Evolutionary conservation across 1,284 basidiomycete species (phyloP).

Genomic region (Cronartium ribicola): DNA sequence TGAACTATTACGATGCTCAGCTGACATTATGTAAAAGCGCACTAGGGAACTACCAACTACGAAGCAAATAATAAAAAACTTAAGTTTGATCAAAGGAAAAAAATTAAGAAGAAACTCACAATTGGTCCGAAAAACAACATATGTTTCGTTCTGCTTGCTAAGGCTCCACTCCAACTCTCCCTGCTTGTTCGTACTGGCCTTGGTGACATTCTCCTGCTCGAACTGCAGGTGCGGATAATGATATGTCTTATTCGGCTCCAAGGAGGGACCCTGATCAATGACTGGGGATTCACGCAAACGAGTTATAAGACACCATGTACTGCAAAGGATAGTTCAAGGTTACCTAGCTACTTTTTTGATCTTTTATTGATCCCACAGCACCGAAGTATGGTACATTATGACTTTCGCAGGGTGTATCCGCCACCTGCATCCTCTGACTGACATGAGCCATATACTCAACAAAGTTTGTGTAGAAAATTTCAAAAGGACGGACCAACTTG

Average conservation of each 20-base stretch:
- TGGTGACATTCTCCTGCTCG: not conserved
- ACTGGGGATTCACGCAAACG: constrained; percentile 10
- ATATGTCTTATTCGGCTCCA: not conserved
- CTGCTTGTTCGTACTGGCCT: not conserved
- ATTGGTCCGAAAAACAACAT: not conserved
- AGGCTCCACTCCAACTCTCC: not conserved
- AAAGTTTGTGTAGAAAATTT: not conserved
- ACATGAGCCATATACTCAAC: not conserved
- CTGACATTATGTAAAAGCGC: not conserved
- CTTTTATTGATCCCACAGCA: constrained; percentile 28
- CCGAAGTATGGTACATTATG: constrained; percentile 35
- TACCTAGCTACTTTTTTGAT: constrained; percentile 10
- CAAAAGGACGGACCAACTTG: constrained; percentile 21
- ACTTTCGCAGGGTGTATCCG: constrained; percentile 17
- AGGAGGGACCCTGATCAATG: constrained; percentile 24
- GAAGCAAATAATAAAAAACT: not conserved
- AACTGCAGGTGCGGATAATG: not conserved
- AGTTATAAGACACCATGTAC: not conserved
- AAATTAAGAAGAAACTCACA: not conserved
- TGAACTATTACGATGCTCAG: too few species aligned
- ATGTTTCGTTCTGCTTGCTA: not conserved
- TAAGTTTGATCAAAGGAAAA: not conserved
- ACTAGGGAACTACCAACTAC: not conserved
- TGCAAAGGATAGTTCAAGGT: too few species aligned
- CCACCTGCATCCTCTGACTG: not conserved